phyloP scores from a whole-genome alignment of 139 green algal species.

The Chlamydomonas asymmetrica region DNA sequence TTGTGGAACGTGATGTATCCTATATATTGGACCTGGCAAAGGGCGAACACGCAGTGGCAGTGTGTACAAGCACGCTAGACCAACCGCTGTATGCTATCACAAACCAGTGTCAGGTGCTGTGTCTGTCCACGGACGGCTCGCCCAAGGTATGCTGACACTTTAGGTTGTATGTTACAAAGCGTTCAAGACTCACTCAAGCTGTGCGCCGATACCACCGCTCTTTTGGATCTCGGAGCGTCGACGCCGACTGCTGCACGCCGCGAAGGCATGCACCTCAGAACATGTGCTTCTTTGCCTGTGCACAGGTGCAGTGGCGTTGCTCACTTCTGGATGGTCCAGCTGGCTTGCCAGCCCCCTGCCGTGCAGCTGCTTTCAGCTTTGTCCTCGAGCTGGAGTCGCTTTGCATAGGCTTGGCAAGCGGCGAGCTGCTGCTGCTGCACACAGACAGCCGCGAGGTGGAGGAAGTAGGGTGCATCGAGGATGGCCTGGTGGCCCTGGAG shows the following conservation, averaged over 20 bases:
- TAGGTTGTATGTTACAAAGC: no score
- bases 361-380: slow-evolving; percentile 27
- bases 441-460: slow-evolving; percentile 15
- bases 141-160: no score
- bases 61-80: slow-evolving; percentile 16
- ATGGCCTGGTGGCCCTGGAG: slow-evolving; percentile 57
- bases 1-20: slow-evolving; percentile 8
- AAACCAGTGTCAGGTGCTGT: neutral
- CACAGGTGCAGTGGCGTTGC: neutral
- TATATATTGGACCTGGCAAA: neutral
- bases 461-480: slow-evolving; percentile 68
- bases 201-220: no score
- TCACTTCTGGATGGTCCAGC: neutral
- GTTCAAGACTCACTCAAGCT: no score
- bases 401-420: slow-evolving; percentile 47
- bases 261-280: no score
- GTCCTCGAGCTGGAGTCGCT: slow-evolving; percentile 64
- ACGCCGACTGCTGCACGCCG: no score
- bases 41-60: neutral
- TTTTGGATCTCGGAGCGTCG: no score
- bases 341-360: neutral
- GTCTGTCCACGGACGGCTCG: neutral
- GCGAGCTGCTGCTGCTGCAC: slow-evolving; percentile 65
- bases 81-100: slow-evolving; percentile 10
- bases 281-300: no score